Conservation (phyloP, 2,329 filamentous ascomycete genomes). For the Paracoccidioides lutzii region DNA sequence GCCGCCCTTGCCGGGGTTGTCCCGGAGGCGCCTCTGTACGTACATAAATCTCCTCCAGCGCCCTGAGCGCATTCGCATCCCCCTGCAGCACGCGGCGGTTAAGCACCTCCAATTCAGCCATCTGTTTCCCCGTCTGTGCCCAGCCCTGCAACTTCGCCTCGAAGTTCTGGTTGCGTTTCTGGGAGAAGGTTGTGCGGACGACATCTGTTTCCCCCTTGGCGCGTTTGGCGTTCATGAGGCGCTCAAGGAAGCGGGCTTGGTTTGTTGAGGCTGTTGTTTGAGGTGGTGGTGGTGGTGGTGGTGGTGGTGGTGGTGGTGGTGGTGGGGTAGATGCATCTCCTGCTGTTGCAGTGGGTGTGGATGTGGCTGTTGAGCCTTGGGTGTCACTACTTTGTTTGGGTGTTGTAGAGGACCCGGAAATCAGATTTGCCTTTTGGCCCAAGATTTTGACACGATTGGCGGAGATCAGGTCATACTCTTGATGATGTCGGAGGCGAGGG, state of each 20-base stretch:
- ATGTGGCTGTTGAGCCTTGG: background rate
- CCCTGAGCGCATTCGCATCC: slow-evolving; percentile 23
- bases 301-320: background rate
- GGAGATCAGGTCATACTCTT: slow-evolving; percentile 57
- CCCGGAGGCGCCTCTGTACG: background rate
- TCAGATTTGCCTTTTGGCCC: slow-evolving; percentile 51
- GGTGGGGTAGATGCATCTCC: background rate
- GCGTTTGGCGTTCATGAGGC: slow-evolving; percentile 52
- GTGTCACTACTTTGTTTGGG: background rate
- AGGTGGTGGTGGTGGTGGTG: background rate
- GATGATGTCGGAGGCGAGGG: slow-evolving; percentile 29
- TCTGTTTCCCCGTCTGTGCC: slow-evolving; percentile 26
- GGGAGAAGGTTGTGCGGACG: slow-evolving; percentile 47
- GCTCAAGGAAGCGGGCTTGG: slow-evolving; percentile 48
- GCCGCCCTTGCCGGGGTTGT: background rate
- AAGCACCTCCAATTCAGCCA: slow-evolving; percentile 25
- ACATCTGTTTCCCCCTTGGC: slow-evolving; percentile 51
- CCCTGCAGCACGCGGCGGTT: slow-evolving; percentile 26
- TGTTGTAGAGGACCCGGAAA: slow-evolving; percentile 28
- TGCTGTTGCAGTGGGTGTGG: background rate
- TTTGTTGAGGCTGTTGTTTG: slow-evolving; percentile 11
- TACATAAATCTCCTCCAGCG: slow-evolving; percentile 26
- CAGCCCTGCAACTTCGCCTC: slow-evolving; percentile 24
- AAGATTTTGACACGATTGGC: slow-evolving; percentile 57
- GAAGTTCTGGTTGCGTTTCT: slow-evolving; percentile 21